A percentile compares a stretch with the other conserved stretches of the same genome.
These are phyloP conservation scores for Metschnikowia chrysomelidarum DNA, from an alignment of 805 yeast genomes.

Conservation along the genomic window DNA sequence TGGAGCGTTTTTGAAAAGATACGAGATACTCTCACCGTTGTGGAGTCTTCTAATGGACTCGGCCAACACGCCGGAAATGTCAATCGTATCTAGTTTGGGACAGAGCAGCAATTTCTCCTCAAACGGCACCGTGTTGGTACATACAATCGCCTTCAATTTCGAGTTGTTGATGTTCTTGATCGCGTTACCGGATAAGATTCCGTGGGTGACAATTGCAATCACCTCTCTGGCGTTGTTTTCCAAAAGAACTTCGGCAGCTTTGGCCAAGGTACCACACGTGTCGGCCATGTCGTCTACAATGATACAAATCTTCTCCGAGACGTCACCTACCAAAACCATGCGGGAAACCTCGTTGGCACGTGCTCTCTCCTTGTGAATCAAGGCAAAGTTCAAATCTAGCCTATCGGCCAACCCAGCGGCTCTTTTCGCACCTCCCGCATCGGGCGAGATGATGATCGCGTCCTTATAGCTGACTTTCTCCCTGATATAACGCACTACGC, in stretches of 20 bases:
- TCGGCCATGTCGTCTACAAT: conserved; percentile 90
- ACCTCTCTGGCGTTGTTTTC: conserved; percentile 70
- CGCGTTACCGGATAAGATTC: conserved; percentile 74
- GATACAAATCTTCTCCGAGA: conserved; percentile 68
- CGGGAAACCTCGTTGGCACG: conserved; percentile 79
- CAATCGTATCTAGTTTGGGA: conserved; percentile 65
- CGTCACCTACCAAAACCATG: conserved; percentile 88
- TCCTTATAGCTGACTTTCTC: conserved; percentile 57
- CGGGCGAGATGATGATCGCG: conserved; percentile 80
- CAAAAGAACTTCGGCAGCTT: conserved; percentile 74
- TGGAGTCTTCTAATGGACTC: conserved; percentile 83
- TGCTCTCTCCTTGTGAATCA: conserved; percentile 82
- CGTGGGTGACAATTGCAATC: conserved; percentile 81
- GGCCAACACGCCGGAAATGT: conserved; percentile 71
- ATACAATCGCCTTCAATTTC: conserved; percentile 64
- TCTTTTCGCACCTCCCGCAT: conserved; percentile 89
- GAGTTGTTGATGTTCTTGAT: conserved; percentile 67
- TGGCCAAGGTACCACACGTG: conserved; percentile 82
- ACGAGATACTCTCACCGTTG: conserved; percentile 83
- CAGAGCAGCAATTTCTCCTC: conserved; percentile 58
- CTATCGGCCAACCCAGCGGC: conserved; percentile 84
- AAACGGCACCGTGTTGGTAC: conserved; percentile 80
- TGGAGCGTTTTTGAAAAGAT: conserved; percentile 70
- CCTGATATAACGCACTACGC: conserved; percentile 69
- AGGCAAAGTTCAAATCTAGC: conserved; percentile 75